phyloP scores from a whole-genome alignment of 2,329 filamentous ascomycete species.

The Aphanocladium album region DNA sequence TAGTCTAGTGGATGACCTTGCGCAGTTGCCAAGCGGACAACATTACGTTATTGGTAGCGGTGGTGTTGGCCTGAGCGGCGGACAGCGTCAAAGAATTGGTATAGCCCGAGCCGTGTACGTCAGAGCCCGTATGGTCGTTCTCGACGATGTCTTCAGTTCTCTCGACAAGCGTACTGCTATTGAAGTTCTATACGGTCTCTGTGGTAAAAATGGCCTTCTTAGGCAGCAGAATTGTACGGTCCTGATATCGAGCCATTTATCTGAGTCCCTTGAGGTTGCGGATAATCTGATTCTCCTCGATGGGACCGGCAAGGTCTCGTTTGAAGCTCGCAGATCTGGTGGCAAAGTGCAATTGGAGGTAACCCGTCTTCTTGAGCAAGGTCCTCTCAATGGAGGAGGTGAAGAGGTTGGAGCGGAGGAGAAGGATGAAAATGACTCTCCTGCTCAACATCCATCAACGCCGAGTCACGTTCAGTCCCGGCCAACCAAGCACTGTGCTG shows the following conservation, averaged over 20 bases:
- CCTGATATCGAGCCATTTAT: neutral
- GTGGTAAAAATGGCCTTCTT: neutral
- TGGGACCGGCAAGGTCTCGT: neutral
- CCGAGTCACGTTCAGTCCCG: no score
- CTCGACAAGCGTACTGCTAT: neutral
- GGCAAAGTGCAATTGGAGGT: neutral
- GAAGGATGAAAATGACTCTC: no score
- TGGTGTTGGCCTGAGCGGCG: neutral
- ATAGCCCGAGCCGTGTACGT: neutral
- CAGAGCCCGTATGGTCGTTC: neutral
- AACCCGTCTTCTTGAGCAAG: neutral
- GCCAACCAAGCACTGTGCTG: no score
- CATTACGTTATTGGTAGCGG: neutral
- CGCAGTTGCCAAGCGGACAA: neutral
- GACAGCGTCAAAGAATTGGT: neutral
- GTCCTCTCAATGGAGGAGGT: neutral
- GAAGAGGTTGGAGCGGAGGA: neutral
- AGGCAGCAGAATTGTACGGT: neutral
- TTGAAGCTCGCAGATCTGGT: no score
- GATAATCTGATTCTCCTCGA: constrained; percentile 1
- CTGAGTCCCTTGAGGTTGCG: neutral
- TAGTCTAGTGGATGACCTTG: neutral
- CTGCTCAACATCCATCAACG: neutral
- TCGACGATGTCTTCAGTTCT: neutral
- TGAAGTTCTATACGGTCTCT: neutral